Base-by-base conservation (phyloP, 2,329 filamentous ascomycete species). In the Pseudogymnoascus sp. region DNA sequence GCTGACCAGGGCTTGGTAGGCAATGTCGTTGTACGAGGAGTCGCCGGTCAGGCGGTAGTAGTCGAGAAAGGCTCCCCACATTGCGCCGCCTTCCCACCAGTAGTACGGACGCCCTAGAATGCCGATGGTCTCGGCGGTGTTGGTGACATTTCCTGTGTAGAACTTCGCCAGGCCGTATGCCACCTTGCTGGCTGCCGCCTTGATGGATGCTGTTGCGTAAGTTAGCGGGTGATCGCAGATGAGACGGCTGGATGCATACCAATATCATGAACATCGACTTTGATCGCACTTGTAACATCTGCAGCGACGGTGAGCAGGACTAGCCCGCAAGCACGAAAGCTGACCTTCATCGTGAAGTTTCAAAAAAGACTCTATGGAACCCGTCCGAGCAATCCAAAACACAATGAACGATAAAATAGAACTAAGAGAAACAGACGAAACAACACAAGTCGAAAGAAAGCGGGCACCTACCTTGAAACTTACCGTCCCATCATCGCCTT, bases 21-120 rank as follows among this genome's bases (percentile, higher is more conserved):
- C 77, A 3, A 82, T 77, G 23, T 82, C 75, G 71, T 88, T 85
- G 74, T 89, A 88, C 62, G 76, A 80, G 3, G 79, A 70, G 71
- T 90, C 87, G 43, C 80, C 78, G 0, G 87, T 89, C 71, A 82
- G 84, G 70, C 88, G 81, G 65, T 84, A 88, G 72, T 90, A 90
- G 72, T 90, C 85, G 31, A 90, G 74, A 79, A 90, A 81, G 35
- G 81, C 77, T n/a, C 86, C 86, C 81, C 86, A 88, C 63, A 87
- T 79, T 6, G 84, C 85, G 59, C 86, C 86, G 3, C 79, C 77
- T 67, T 83, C 80, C 81, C 81, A 82, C 78, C 78, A 82, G 69
- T 81, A 91, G 70, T 88, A 87, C 23, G 88, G 88, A 28, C 79
- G 73, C 2, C 85, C 84, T 33, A 92, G 79, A 67, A 88, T 83